Evolutionary conservation across 257 asterid genomes (phyloP), one percentile per base, ranked within the genome.

Genomic region (Plantago ovata): DNA sequence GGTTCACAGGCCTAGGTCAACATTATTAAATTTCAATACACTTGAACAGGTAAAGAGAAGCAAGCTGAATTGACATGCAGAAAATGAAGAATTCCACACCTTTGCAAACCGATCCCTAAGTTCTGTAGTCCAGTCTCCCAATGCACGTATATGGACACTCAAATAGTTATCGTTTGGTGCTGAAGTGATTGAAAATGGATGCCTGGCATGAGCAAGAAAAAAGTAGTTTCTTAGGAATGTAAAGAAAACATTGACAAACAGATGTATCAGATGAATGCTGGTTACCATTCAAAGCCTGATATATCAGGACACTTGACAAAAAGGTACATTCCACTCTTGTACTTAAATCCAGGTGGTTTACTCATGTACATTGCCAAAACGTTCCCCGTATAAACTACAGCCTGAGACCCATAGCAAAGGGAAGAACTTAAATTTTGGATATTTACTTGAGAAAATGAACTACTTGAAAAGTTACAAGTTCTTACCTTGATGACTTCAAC

Each of bases 61-160:
- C 14, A 19, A 20, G 21, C 21, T 20, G 9, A 16, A n/a, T 45
- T 20, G 28, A 11, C 24, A 40, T 12, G 13, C 15, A 42, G n/a
- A 46, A 24, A 32, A 60, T 16, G 16, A 53, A 50, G 8, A 43
- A 13, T 33, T 13, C 15, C 18, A 65, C 28, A 90, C 96, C 92
- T 85, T 73, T 1, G 77, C 82, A 56, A 91, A 87, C 43, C 73
- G 81, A 42, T 41, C 74, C 56, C 68, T 77, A 41, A 91, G 95
- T 76, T 87, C 98, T 3, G 94, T 75, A 0, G 96, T 91, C 95
- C 96, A 91, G 62, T 91, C 98, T 52, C 98, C 98, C 41, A 85
- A 42, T 2, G 96, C 70, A 28, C 95, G 94, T 47, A 91, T 85
- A 59, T 91, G 96, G 54, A 91, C 85, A 20, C 96, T 87, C 60